phyloP scores from a whole-genome alignment of 345 rosid genomes.

The Pistacia integerrima region DNA sequence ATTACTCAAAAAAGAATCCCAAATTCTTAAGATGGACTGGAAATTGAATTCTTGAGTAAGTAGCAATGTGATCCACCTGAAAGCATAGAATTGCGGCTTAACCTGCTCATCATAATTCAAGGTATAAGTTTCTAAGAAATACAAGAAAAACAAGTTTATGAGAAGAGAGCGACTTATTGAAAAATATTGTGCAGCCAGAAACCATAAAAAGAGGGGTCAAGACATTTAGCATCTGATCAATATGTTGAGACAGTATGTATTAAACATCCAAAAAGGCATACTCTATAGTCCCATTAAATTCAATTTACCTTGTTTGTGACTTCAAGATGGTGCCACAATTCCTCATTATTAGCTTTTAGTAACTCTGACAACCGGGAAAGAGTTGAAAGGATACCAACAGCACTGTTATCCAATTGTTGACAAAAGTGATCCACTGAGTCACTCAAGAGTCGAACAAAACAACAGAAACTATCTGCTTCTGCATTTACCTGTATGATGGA shows the following conservation, averaged over 20 bases:
- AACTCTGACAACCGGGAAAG: constrained; percentile 59
- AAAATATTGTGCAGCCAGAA: too few relatives aligned
- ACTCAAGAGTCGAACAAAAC: constrained; percentile 59
- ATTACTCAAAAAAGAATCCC: constrained; percentile 76
- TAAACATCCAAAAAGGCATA: neutral
- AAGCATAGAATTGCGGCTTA: constrained; percentile 70
- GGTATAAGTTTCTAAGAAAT: neutral
- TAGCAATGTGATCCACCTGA: constrained; percentile 71
- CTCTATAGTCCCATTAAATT: neutral
- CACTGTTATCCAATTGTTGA: constrained; percentile 68
- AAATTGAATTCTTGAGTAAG: constrained; percentile 75
- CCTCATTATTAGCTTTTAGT: constrained; percentile 60
- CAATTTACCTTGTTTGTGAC: constrained; percentile 48
- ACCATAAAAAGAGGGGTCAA: neutral
- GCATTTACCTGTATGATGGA: constrained; percentile 48
- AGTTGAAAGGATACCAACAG: constrained; percentile 67
- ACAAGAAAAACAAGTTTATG: neutral
- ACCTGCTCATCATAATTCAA: constrained; percentile 42
- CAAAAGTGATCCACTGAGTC: constrained; percentile 80
- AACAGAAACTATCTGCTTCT: constrained; percentile 69
- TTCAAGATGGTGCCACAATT: constrained; percentile 73
- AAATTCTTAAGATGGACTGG: constrained; percentile 62
- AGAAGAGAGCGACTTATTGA: neutral
- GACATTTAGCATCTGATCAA: neutral
- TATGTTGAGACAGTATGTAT: neutral